These are phyloP conservation scores for Tetracladium maxilliforme DNA, from an alignment of 2,329 filamentous ascomycete genomes.

Conservation along the genomic window DNA sequence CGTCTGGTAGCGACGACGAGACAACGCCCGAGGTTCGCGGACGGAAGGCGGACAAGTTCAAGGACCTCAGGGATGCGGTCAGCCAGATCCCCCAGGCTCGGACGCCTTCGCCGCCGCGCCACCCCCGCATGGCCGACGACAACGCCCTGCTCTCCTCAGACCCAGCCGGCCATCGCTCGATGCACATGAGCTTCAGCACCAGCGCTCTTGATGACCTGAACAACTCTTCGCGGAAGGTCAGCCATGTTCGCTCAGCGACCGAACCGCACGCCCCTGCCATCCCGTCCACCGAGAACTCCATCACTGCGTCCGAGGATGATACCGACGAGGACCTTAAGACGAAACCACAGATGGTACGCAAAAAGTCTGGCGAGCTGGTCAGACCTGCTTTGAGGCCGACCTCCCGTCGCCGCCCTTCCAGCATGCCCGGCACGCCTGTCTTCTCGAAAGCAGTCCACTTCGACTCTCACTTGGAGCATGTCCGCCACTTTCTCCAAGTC, in stretches of 20 bases:
- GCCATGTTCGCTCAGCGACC: slow-evolving; percentile 14
- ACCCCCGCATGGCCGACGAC: too few relatives aligned
- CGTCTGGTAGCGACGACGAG: slow-evolving; percentile 76
- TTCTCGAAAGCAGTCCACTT: slow-evolving; percentile 98
- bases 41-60: too few relatives aligned
- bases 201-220: slow-evolving; percentile 29
- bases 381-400: slow-evolving; percentile 75
- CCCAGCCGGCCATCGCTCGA: too few relatives aligned
- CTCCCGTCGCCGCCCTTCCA: slow-evolving; percentile 69
- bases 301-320: slow-evolving; percentile 43
- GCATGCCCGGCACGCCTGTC: slow-evolving; percentile 93
- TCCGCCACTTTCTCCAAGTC: slow-evolving; percentile 87
- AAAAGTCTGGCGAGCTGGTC: slow-evolving; percentile 96
- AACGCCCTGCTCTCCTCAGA: too few relatives aligned
- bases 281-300: slow-evolving; percentile 32
- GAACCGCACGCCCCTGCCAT: slow-evolving; percentile 18
- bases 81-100: too few relatives aligned
- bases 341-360: slow-evolving; percentile 88
- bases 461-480: slow-evolving; percentile 89
- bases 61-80: too few relatives aligned
- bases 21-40: slow-evolving; percentile 30
- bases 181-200: slow-evolving; percentile 21
- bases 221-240: slow-evolving; percentile 12
- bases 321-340: slow-evolving; percentile 40
- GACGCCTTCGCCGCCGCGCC: too few relatives aligned